Conservation (phyloP, 1,139 yeast genomes). For the Taphrina wiesneri region DNA sequence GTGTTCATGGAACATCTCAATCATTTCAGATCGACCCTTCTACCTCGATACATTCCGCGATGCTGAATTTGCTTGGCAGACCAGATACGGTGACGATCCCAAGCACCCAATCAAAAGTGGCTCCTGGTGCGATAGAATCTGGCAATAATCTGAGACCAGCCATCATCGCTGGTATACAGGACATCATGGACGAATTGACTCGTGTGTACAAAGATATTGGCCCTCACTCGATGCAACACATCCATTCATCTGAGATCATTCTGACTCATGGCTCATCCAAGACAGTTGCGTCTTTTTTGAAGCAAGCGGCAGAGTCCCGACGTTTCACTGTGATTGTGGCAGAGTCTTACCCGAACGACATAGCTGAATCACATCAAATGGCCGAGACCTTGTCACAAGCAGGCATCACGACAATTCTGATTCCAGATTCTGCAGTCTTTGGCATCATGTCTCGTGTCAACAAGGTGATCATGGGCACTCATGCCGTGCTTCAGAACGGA, state of each 20-base stretch:
- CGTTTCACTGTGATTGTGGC: constrained; percentile 81
- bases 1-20: neutral
- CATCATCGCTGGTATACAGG: constrained; percentile 91
- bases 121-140: neutral
- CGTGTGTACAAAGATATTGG: constrained; percentile 90
- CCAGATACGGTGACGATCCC: constrained; percentile 10
- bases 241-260: constrained; percentile 89
- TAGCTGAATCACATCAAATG: constrained; percentile 70
- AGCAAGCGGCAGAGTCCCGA: constrained; percentile 86
- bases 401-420: constrained; percentile 83
- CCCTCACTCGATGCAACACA: constrained; percentile 84
- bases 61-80: constrained; percentile 35
- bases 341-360: constrained; percentile 88
- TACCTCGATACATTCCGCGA: constrained; percentile 34
- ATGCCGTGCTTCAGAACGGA: constrained; percentile 88
- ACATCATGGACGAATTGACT: constrained; percentile 85
- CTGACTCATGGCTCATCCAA: constrained; percentile 93
- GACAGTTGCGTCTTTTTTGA: constrained; percentile 81
- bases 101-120: neutral
- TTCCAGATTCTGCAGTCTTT: constrained; percentile 89
- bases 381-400: constrained; percentile 79
- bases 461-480: constrained; percentile 88
- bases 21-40: constrained; percentile 7
- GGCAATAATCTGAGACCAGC: constrained; percentile 63
- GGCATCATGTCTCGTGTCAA: constrained; percentile 98